These are phyloP conservation scores for Colletotrichum liriopes DNA, from an alignment of 2,329 filamentous ascomycete species.

Conservation along the genomic window DNA sequence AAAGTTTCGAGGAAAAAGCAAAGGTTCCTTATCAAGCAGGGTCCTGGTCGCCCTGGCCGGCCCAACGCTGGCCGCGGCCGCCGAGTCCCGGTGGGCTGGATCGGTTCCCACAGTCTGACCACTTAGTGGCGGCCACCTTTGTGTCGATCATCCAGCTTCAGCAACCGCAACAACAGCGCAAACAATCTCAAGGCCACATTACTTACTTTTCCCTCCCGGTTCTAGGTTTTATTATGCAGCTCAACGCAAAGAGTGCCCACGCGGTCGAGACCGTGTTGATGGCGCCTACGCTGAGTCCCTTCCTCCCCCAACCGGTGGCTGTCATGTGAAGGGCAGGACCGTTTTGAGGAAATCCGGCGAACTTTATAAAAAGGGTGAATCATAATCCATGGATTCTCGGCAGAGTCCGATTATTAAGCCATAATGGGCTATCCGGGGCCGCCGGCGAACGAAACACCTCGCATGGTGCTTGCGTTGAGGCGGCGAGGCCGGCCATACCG, in stretches of 20 bases:
- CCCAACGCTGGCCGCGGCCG: conserved; percentile 1
- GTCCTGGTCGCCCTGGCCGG: background rate
- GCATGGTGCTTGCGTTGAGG: background rate
- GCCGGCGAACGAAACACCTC: conserved; percentile 10
- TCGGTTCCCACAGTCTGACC: conserved; percentile 29
- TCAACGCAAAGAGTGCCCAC: conserved; percentile 33
- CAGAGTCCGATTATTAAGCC: background rate
- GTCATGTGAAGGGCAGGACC: conserved; percentile 19
- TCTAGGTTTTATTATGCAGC: conserved; percentile 34
- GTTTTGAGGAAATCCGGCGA: background rate
- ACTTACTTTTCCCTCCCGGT: conserved; percentile 3
- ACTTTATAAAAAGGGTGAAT: background rate
- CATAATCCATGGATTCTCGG: background rate
- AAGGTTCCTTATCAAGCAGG: conserved; percentile 9
- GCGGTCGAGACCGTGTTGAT: conserved; percentile 27
- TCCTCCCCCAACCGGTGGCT: conserved; percentile 16
- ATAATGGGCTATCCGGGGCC: background rate
- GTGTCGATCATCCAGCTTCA: conserved; percentile 20
- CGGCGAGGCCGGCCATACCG: conserved; percentile 4
- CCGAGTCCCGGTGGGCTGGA: conserved; percentile 9
- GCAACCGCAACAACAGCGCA: background rate
- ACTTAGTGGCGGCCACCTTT: conserved; percentile 30
- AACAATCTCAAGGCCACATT: background rate
- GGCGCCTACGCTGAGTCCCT: conserved; percentile 20
- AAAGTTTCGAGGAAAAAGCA: conserved; percentile 1